phyloP scores from a whole-genome alignment of 1,284 basidiomycete species.

The Ustilago tritici region DNA sequence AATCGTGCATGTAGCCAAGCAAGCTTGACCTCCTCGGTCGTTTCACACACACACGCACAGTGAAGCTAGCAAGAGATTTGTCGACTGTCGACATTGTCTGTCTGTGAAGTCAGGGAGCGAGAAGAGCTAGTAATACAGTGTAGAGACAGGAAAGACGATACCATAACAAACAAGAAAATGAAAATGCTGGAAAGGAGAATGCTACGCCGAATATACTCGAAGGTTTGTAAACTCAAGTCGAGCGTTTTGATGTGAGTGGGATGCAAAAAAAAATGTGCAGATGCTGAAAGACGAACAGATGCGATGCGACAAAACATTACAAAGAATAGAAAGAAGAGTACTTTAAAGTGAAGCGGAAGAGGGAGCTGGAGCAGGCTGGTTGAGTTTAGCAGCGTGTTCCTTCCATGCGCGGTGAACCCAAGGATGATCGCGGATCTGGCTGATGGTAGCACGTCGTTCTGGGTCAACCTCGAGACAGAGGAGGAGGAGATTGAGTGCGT shows the following conservation, averaged over 20 bases:
- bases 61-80: neutral
- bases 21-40: too few relatives aligned
- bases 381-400: conserved; percentile 44
- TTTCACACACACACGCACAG: neutral
- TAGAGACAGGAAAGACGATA: conserved; percentile 15
- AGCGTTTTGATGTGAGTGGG: neutral
- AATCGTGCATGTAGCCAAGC: neutral
- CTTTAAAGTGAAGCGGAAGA: conserved; percentile 3
- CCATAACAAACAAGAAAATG: neutral
- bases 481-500: conserved; percentile 75
- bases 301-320: conserved; percentile 2
- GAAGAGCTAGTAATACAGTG: conserved; percentile 23
- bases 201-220: conserved; percentile 1
- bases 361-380: neutral
- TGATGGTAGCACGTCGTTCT: conserved; percentile 77
- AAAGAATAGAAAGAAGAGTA: neutral
- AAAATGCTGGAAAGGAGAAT: conserved; percentile 7
- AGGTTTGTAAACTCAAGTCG: neutral
- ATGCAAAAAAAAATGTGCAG: conserved; percentile 24
- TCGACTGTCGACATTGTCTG: neutral
- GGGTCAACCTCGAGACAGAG: conserved; percentile 82
- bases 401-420: conserved; percentile 75
- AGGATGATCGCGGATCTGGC: conserved; percentile 79
- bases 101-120: conserved; percentile 5
- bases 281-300: conserved; percentile 5